phyloP scores from a whole-genome alignment of 768 basidiomycete species.

The Kwoniella europaea region DNA sequence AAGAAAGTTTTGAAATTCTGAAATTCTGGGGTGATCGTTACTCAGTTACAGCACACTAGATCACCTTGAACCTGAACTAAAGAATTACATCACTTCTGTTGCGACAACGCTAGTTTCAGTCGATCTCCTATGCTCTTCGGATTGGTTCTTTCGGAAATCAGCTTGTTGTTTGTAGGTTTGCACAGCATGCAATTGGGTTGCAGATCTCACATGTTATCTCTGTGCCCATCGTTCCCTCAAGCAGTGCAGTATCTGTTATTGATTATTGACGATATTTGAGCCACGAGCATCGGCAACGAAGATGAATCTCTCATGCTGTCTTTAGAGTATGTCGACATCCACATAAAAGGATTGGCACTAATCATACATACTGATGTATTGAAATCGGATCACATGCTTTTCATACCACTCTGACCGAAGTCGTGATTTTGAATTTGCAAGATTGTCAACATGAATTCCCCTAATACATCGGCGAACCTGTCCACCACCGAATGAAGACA shows the following conservation, averaged over 20 bases:
- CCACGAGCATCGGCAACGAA: not conserved
- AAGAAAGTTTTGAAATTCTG: too few species aligned
- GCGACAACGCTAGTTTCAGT: too few species aligned
- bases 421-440: conserved; percentile 13
- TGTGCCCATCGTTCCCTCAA: too few species aligned
- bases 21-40: not conserved
- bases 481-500: not conserved
- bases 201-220: too few species aligned
- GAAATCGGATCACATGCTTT: not conserved
- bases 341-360: not conserved
- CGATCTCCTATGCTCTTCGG: too few species aligned
- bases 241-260: too few species aligned
- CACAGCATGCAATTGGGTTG: too few species aligned
- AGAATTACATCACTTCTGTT: not conserved
- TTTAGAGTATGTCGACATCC: not conserved
- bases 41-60: not conserved
- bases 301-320: not conserved
- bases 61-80: not conserved
- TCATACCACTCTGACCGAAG: not conserved
- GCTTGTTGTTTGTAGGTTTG: too few species aligned
- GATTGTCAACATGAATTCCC: conserved; percentile 10
- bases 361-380: not conserved
- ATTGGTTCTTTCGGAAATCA: too few species aligned
- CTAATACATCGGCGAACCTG: conserved; percentile 18
- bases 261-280: too few species aligned